Conservation (phyloP, 2,329 filamentous ascomycete species). For the Ophiostoma sp. region DNA sequence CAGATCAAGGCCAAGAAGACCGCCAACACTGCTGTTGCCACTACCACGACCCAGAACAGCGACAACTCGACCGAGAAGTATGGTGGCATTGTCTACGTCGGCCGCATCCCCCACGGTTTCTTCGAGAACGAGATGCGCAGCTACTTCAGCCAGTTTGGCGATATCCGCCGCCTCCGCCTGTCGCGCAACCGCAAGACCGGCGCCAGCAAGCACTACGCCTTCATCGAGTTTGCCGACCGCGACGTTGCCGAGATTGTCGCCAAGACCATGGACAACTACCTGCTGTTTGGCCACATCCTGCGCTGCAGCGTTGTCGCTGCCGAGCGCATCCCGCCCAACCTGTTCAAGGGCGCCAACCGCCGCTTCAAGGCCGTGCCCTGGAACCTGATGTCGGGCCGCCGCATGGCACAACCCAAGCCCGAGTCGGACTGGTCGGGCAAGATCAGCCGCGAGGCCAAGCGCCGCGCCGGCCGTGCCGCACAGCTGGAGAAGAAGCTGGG, state of each 20-base stretch:
- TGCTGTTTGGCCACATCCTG: slow-evolving; percentile 89
- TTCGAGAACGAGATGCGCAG: slow-evolving; percentile 92
- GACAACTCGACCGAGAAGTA: neutral
- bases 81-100: slow-evolving; percentile 81
- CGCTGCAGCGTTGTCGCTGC: slow-evolving; percentile 66
- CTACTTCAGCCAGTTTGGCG: slow-evolving; percentile 91
- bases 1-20: slow-evolving; percentile 10
- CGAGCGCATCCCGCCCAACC: slow-evolving; percentile 69
- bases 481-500: slow-evolving; percentile 68
- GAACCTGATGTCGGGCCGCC: slow-evolving; percentile 76
- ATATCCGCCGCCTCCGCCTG: slow-evolving; percentile 70
- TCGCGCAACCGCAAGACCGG: slow-evolving; percentile 91
- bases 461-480: slow-evolving; percentile 62
- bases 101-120: slow-evolving; percentile 67
- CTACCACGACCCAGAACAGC: neutral
- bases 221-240: slow-evolving; percentile 82
- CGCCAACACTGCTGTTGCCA: neutral
- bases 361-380: slow-evolving; percentile 81
- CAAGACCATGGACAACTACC: slow-evolving; percentile 96
- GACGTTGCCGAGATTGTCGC: slow-evolving; percentile 79
- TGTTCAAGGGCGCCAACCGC: slow-evolving; percentile 87
- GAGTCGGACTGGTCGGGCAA: slow-evolving; percentile 74
- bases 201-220: slow-evolving; percentile 87
- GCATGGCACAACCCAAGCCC: slow-evolving; percentile 66
- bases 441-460: slow-evolving; percentile 66